Percentiles rank a stretch among this genome's conserved stretches.
Conservation (phyloP, 2,329 filamentous ascomycete genomes). For the Dactylellina drechsleri region DNA sequence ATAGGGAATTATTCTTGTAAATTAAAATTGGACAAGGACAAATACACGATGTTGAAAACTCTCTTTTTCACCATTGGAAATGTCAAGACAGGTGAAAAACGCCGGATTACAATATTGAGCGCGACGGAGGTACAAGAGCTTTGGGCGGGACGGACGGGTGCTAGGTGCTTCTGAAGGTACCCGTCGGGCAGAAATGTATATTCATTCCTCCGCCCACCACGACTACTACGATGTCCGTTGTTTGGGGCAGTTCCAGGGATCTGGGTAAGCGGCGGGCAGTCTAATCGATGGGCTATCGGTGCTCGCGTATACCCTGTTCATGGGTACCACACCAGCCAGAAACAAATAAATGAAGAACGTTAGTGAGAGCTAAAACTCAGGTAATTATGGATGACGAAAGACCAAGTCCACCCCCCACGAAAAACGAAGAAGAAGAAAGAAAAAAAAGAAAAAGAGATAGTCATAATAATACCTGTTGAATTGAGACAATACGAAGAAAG, state of each 20-base stretch:
- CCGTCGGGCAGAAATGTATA: constrained; percentile 42
- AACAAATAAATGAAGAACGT: constrained; percentile 35
- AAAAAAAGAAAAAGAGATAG: not conserved
- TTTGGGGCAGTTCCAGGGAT: constrained; percentile 44
- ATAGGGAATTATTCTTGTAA: constrained; percentile 7
- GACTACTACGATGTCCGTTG: not conserved
- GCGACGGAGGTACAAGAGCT: not conserved
- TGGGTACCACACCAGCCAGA: constrained; percentile 40
- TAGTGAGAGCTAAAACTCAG: constrained; percentile 38
- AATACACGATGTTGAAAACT: no score
- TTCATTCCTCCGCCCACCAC: not conserved
- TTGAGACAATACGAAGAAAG: constrained; percentile 8
- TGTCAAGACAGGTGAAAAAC: constrained; percentile 10
- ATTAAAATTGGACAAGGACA: no score
- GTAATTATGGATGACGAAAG: constrained; percentile 43
- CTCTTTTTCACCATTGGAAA: not conserved
- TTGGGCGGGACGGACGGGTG: constrained; percentile 3
- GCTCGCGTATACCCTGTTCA: constrained; percentile 45
- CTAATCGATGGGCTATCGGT: constrained; percentile 36
- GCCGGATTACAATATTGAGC: not conserved
- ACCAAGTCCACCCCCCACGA: constrained; percentile 29
- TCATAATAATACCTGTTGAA: not conserved
- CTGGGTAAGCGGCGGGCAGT: constrained; percentile 40
- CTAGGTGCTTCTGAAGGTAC: constrained; percentile 8
- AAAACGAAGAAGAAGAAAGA: not conserved